Conservation (phyloP, 768 basidiomycete genomes). For the Gyrodon lividus region DNA sequence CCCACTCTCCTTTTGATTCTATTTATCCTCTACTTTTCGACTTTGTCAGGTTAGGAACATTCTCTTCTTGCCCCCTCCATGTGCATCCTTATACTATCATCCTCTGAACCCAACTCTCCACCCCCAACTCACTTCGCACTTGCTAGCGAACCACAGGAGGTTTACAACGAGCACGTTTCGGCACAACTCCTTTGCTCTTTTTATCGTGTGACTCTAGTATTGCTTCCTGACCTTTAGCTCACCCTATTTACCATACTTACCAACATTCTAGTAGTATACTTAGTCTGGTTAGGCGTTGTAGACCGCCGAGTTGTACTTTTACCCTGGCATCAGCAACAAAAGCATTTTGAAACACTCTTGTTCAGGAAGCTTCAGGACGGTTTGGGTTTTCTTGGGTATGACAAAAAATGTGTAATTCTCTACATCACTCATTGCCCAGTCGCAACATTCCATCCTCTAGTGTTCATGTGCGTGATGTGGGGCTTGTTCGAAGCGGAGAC, state of each 20-base stretch:
- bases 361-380: too few species aligned
- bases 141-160: slow-evolving; percentile 11
- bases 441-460: slow-evolving; percentile 11
- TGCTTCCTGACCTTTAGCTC: slow-evolving; percentile 18
- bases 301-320: slow-evolving; percentile 33
- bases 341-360: slow-evolving; percentile 8
- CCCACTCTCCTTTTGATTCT: slow-evolving; percentile 20
- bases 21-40: slow-evolving; percentile 19
- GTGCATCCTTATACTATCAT: slow-evolving; percentile 24
- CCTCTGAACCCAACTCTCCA: slow-evolving; percentile 17
- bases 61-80: slow-evolving; percentile 25
- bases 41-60: slow-evolving; percentile 16
- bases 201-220: slow-evolving; percentile 16
- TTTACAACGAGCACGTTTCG: not conserved
- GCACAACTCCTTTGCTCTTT: slow-evolving; percentile 6
- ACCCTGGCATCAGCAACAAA: slow-evolving; percentile 26
- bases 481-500: slow-evolving; percentile 85
- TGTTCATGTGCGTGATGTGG: slow-evolving; percentile 65
- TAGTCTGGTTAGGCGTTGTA: slow-evolving; percentile 29
- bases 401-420: not conserved
- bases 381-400: too few species aligned
- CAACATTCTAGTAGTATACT: slow-evolving; percentile 34
- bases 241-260: slow-evolving; percentile 31
- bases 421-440: slow-evolving; percentile 5
- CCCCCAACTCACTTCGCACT: slow-evolving; percentile 14